Conservation (phyloP, 2,329 filamentous ascomycete genomes). For the Aspergillus transmontanensis region DNA sequence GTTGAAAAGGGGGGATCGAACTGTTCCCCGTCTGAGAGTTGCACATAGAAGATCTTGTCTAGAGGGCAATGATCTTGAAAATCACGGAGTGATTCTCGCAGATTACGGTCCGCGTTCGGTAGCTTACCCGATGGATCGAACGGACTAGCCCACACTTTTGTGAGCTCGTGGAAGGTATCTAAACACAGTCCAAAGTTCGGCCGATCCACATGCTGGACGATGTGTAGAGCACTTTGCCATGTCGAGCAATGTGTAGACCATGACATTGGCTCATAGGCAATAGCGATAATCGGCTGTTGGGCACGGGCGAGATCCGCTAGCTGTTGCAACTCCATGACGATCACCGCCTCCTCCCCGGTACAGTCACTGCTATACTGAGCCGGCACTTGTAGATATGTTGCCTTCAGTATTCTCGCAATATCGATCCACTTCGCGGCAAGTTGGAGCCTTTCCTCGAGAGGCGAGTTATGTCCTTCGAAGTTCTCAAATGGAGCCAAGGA, state of each 20-base stretch:
- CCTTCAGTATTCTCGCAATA: constrained; percentile 25
- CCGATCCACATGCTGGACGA: constrained; percentile 31
- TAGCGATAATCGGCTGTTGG: constrained; percentile 23
- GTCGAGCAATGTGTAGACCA: constrained; percentile 36
- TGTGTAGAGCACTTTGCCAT: constrained; percentile 35
- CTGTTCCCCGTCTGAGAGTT: constrained; percentile 39
- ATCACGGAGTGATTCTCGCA: constrained; percentile 27
- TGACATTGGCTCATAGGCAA: constrained; percentile 40
- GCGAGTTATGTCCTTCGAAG: constrained; percentile 35
- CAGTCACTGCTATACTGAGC: constrained; percentile 29
- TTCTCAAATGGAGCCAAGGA: constrained; percentile 40
- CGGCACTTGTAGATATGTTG: constrained; percentile 36
- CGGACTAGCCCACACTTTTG: constrained; percentile 37
- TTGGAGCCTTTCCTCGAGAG: constrained; percentile 30
- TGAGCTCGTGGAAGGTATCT: constrained; percentile 40
- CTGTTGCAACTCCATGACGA: constrained; percentile 34
- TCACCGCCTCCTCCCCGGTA: constrained; percentile 28
- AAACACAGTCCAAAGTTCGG: constrained; percentile 42
- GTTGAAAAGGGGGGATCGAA: constrained; percentile 35
- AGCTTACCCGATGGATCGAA: constrained; percentile 26
- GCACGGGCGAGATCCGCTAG: constrained; percentile 32
- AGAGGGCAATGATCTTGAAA: constrained; percentile 23
- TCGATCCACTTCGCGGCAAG: constrained; percentile 36
- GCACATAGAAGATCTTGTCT: constrained; percentile 39
- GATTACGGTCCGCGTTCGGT: constrained; percentile 18